Percentiles rank a stretch among this genome's conserved stretches.
phyloP scores from a whole-genome alignment of 2,329 filamentous ascomycete genomes.

The Beauveria caledonica region DNA sequence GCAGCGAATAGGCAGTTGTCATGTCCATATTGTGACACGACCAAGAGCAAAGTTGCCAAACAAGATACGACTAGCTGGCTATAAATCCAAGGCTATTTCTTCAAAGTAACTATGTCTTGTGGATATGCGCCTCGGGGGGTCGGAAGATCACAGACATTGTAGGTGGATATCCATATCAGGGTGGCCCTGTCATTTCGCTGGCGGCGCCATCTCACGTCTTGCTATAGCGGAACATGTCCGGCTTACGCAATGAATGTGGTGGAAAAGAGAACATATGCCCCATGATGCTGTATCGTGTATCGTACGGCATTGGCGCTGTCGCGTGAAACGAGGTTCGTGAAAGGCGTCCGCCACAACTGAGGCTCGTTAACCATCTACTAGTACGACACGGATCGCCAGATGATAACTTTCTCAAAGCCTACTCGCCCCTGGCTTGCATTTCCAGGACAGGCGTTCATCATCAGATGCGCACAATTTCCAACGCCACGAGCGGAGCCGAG shows the following conservation, averaged over 20 bases:
- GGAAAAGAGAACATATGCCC: not conserved
- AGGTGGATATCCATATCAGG: not conserved
- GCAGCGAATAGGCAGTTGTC: not conserved
- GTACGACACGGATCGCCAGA: not conserved
- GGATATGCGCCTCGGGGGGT: not conserved
- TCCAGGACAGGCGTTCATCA: not conserved
- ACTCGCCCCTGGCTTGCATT: not conserved
- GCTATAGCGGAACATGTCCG: not conserved
- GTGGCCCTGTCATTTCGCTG: not conserved
- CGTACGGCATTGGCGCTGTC: not conserved
- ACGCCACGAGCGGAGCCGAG: constrained; percentile 7
- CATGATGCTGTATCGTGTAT: not conserved
- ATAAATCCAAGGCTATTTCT: not conserved
- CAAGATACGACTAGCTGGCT: not conserved
- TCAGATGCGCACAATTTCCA: not conserved
- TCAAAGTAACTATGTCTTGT: not conserved
- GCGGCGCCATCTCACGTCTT: not conserved
- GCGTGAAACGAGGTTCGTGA: not conserved
- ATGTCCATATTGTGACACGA: not conserved
- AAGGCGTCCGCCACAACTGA: not conserved
- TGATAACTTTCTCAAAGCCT: not conserved
- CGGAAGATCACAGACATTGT: not conserved
- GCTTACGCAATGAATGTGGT: not conserved
- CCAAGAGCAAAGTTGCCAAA: not conserved
- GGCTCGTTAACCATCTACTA: not conserved